Percentiles rank a stretch among this genome's conserved stretches.
Conservation (phyloP, 768 basidiomycete species). For the Coprinopsis strossmayeri region DNA sequence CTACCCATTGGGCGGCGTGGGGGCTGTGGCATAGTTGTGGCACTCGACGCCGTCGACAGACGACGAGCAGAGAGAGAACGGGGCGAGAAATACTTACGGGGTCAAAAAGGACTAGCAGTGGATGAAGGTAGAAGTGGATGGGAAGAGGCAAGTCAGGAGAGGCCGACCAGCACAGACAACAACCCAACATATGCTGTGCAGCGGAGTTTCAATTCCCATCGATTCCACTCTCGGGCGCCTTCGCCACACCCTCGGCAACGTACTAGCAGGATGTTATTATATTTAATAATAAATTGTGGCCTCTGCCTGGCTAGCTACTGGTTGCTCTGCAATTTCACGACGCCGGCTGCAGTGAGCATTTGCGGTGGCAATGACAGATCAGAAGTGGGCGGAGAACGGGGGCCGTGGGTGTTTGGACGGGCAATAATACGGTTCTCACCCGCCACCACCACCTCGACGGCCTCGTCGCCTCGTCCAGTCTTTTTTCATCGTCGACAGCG, state of each 20-base stretch:
- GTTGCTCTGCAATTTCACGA: no score
- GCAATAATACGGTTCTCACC: not conserved
- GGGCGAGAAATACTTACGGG: slow-evolving; percentile 15
- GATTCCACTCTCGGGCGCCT: not conserved
- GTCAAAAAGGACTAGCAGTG: slow-evolving; percentile 5
- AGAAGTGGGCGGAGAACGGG: no score
- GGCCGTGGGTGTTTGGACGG: not conserved
- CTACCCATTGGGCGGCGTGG: slow-evolving; percentile 3
- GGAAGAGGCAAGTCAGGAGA: slow-evolving; percentile 19
- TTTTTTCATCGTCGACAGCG: slow-evolving; percentile 7
- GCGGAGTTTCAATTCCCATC: slow-evolving; percentile 40
- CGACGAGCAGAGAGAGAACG: slow-evolving; percentile 7
- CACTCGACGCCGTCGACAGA: not conserved
- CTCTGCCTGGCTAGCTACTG: no score
- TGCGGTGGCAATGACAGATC: no score
- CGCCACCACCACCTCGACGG: slow-evolving; percentile 4
- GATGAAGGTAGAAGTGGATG: slow-evolving; percentile 14
- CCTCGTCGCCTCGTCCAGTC: slow-evolving; percentile 3
- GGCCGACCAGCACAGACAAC: slow-evolving; percentile 30
- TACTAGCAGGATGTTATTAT: no score
- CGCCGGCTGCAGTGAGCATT: no score
- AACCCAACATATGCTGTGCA: slow-evolving; percentile 39
- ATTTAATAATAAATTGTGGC: no score
- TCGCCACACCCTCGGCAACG: no score
- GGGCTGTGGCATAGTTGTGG: no score